These are phyloP conservation scores for Sclerotinia trifoliorum DNA, from an alignment of 2,329 filamentous ascomycete species.

Conservation along the genomic window DNA sequence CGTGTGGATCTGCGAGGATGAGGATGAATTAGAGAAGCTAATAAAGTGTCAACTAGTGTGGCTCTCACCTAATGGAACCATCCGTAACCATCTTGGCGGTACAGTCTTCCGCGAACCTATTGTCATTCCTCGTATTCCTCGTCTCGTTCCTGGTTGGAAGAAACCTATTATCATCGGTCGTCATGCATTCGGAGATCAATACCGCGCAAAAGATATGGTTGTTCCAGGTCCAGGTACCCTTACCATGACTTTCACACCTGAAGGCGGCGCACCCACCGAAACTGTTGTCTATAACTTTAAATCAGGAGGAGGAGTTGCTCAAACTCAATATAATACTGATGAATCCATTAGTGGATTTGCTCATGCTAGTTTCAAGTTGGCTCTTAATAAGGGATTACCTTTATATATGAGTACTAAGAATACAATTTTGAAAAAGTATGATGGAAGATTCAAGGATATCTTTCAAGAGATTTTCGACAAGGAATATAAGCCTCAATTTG, in stretches of 20 bases:
- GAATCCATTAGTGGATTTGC: conserved; percentile 95
- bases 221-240: conserved; percentile 81
- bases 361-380: conserved; percentile 95
- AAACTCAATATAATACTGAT: conserved; percentile 98
- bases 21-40: conserved; percentile 22
- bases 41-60: conserved; percentile 63
- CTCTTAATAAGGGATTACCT: conserved; percentile 81
- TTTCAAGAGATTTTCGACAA: conserved; percentile 96
- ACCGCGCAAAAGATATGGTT: conserved; percentile 91
- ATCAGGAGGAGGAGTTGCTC: conserved; percentile 79
- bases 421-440: conserved; percentile 98
- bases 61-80: conserved; percentile 94
- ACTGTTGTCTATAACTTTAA: conserved; percentile 91
- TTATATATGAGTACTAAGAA: conserved; percentile 99
- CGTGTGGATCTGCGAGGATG: background rate
- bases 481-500: conserved; percentile 83
- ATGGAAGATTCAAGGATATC: conserved; percentile 98
- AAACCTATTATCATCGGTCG: conserved; percentile 99
- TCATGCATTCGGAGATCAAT: conserved; percentile 98
- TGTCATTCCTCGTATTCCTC: conserved; percentile 88
- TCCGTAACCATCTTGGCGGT: conserved; percentile 74
- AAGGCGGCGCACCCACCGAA: conserved; percentile 75
- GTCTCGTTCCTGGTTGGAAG: conserved; percentile 95
- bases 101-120: conserved; percentile 99
- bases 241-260: conserved; percentile 91